Evolutionary conservation across 2,329 filamentous ascomycete species (phyloP).

Genomic region (Harringtonia aguacate): DNA sequence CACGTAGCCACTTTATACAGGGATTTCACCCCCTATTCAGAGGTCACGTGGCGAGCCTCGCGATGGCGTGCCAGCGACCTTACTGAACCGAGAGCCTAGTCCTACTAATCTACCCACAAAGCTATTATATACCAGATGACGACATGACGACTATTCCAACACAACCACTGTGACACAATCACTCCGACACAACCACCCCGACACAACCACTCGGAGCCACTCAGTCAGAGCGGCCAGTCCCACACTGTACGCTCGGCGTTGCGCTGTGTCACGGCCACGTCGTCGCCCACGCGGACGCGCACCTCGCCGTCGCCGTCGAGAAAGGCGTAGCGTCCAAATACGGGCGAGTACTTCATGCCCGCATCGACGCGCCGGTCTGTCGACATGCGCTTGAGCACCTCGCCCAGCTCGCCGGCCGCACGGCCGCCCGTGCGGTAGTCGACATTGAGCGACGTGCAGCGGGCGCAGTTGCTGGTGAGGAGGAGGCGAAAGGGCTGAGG

Average conservation of each 20-base stretch:
- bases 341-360: conserved; percentile 56
- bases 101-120: no score
- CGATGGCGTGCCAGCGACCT: no score
- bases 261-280: conserved; percentile 38
- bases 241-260: conserved; percentile 41
- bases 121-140: no score
- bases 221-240: conserved; percentile 38
- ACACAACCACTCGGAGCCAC: no score
- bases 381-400: conserved; percentile 58
- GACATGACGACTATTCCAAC: no score
- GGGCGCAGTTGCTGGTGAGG: conserved; percentile 58
- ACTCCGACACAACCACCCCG: no score
- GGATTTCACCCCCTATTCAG: no score
- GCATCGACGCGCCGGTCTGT: conserved; percentile 58
- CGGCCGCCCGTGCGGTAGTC: conserved; percentile 55
- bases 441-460: conserved; percentile 61
- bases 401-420: conserved; percentile 45
- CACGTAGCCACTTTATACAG: no score
- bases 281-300: conserved; percentile 43
- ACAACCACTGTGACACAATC: no score
- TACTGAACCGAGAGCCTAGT: no score
- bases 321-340: conserved; percentile 67
- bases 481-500: conserved; percentile 26
- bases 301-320: conserved; percentile 22
- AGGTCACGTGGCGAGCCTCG: no score